A percentile compares a stretch with the other conserved stretches of the same genome.
Conservation (phyloP, 2,329 filamentous ascomycete species). For the Aureobasidium melanogenum region DNA sequence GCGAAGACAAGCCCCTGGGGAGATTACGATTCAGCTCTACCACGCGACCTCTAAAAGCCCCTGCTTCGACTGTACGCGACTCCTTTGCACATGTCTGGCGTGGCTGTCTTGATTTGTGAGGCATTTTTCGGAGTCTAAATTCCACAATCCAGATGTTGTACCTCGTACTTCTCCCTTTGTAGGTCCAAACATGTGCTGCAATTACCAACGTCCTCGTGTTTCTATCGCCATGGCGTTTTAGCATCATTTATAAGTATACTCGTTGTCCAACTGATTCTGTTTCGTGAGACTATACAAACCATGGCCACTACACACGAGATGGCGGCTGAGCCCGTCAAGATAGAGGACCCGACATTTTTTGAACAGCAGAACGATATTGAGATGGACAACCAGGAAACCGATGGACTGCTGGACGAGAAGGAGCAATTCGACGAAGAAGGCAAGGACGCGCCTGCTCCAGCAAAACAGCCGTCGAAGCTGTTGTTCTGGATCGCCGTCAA, state of each 20-base stretch:
- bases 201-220: neutral
- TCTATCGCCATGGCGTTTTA: neutral
- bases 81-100: neutral
- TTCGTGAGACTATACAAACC: neutral
- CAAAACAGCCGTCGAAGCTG: neutral
- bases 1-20: neutral
- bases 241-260: neutral
- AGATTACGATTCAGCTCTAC: neutral
- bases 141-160: neutral
- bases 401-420: neutral
- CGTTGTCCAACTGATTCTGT: neutral
- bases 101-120: neutral
- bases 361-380: neutral
- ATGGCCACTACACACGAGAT: neutral
- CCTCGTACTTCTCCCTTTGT: neutral
- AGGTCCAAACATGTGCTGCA: neutral
- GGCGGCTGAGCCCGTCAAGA: neutral
- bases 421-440: neutral
- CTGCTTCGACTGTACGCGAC: neutral
- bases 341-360: neutral
- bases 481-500: conserved; percentile 14
- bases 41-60: neutral
- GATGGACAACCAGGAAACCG: neutral
- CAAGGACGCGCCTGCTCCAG: neutral
- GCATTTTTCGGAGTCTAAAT: neutral